A percentile compares a stretch with the other conserved stretches of the same genome.
These are phyloP conservation scores for Candida tetrigidarum DNA, from an alignment of 1,139 yeast species.

Conservation along the genomic window DNA sequence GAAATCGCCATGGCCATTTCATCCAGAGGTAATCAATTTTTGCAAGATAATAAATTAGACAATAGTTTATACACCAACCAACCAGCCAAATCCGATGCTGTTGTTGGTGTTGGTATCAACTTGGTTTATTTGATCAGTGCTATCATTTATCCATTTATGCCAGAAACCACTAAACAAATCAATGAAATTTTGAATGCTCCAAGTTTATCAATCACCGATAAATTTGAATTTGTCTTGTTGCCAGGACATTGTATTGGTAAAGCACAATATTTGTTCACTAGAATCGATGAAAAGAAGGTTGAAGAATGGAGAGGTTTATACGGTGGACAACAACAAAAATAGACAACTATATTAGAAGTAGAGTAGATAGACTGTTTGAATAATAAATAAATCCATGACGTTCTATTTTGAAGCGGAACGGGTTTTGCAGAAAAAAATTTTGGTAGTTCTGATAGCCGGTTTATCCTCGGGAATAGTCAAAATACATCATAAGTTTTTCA, in stretches of 20 bases:
- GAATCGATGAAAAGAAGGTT: slow-evolving; percentile 89
- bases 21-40: slow-evolving; percentile 90
- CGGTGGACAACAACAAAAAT: slow-evolving; percentile 65
- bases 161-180: slow-evolving; percentile 75
- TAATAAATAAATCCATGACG: too few relatives aligned
- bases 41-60: slow-evolving; percentile 95
- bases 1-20: slow-evolving; percentile 92
- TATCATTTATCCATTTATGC: slow-evolving; percentile 86
- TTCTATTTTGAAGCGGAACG: too few relatives aligned
- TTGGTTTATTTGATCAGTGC: slow-evolving; percentile 83
- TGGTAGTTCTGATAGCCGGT: too few relatives aligned
- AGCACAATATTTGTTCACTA: slow-evolving; percentile 87
- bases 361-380: background rate
- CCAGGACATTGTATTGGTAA: slow-evolving; percentile 90
- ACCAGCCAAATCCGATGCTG: slow-evolving; percentile 89
- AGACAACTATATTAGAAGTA: slow-evolving; percentile 3
- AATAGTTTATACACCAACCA: slow-evolving; percentile 76
- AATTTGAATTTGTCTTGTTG: slow-evolving; percentile 67
- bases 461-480: too few relatives aligned
- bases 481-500: too few relatives aligned
- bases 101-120: slow-evolving; percentile 89
- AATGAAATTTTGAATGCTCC: slow-evolving; percentile 85
- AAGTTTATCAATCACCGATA: slow-evolving; percentile 73
- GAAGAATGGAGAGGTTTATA: slow-evolving; percentile 86
- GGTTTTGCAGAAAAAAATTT: too few relatives aligned